These are phyloP conservation scores for Exophiala calicioides DNA, from an alignment of 2,329 filamentous ascomycete species.

Conservation along the genomic window DNA sequence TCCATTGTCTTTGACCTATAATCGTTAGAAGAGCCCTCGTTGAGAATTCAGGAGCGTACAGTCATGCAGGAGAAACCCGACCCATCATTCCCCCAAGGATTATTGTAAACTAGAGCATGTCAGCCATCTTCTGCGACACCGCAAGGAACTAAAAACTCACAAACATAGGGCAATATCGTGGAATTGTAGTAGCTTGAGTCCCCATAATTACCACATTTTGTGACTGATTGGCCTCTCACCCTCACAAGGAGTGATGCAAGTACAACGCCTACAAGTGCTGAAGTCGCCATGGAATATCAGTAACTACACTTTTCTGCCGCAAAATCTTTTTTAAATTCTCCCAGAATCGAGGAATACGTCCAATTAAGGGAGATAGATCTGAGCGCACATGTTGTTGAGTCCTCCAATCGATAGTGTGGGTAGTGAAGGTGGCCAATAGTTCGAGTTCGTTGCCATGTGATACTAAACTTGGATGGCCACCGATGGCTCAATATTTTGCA, in stretches of 20 bases:
- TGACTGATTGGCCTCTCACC: neutral
- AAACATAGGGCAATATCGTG: neutral
- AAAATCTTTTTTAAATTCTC: neutral
- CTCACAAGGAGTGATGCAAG: neutral
- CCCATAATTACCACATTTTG: neutral
- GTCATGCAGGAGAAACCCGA: slow-evolving; percentile 1
- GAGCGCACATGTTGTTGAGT: neutral
- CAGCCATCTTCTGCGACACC: neutral
- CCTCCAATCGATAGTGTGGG: too few relatives aligned
- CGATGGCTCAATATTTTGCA: too few relatives aligned
- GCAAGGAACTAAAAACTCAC: too few relatives aligned
- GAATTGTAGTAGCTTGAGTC: neutral
- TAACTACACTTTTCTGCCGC: too few relatives aligned
- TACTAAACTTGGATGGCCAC: too few relatives aligned
- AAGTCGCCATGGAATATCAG: too few relatives aligned
- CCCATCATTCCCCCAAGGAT: slow-evolving; percentile 3
- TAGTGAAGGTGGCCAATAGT: too few relatives aligned
- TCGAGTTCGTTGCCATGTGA: neutral
- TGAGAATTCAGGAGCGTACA: neutral
- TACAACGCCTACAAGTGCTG: neutral
- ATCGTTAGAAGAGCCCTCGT: too few relatives aligned
- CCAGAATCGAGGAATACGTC: neutral
- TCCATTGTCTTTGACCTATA: slow-evolving; percentile 15
- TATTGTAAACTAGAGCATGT: slow-evolving; percentile 1
- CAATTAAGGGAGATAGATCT: neutral